A percentile compares a stretch with the other conserved stretches of the same genome.
phyloP scores from a whole-genome alignment of 2,329 filamentous ascomycete genomes.

The Anisogramma anomala region DNA sequence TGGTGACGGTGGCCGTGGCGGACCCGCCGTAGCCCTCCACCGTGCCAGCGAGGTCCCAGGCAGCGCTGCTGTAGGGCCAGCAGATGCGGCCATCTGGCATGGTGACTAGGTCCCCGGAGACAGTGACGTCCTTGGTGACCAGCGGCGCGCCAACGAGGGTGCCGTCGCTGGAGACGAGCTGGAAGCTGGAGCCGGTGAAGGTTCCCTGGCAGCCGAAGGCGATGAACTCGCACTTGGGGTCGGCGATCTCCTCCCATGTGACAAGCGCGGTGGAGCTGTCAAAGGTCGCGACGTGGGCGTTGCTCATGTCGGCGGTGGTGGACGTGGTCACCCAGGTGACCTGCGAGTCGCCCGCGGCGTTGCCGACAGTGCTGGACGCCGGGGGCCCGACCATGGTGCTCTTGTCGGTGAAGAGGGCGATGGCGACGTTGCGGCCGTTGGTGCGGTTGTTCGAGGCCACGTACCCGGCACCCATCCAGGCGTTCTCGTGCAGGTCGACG shows the following conservation, averaged over 20 bases:
- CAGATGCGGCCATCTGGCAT: conserved; percentile 47
- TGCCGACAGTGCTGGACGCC: conserved; percentile 42
- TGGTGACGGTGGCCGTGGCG: conserved; percentile 23
- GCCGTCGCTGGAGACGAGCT: conserved; percentile 43
- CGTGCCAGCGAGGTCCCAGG: conserved; percentile 32
- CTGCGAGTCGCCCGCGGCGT: conserved; percentile 42
- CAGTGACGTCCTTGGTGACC: conserved; percentile 40
- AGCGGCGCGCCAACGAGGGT: conserved; percentile 39
- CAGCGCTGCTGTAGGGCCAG: conserved; percentile 49
- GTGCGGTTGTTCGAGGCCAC: conserved; percentile 41
- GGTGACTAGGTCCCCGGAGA: conserved; percentile 52
- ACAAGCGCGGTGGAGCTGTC: conserved; percentile 40
- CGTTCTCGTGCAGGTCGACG: conserved; percentile 39
- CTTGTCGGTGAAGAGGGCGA: conserved; percentile 46
- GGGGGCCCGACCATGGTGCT: conserved; percentile 40
- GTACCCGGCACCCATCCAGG: conserved; percentile 47
- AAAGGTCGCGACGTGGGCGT: conserved; percentile 46
- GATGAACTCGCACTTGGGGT: conserved; percentile 42
- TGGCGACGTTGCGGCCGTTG: conserved; percentile 47
- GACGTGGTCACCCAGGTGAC: conserved; percentile 42
- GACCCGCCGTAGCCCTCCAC: conserved; percentile 18
- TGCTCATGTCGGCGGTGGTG: conserved; percentile 40
- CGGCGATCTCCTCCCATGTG: conserved; percentile 49
- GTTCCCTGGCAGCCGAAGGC: conserved; percentile 49
- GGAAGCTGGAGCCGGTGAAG: conserved; percentile 48